Evolutionary conservation across 345 rosid species (phyloP).

Genomic region (Bruguiera sexangula): DNA sequence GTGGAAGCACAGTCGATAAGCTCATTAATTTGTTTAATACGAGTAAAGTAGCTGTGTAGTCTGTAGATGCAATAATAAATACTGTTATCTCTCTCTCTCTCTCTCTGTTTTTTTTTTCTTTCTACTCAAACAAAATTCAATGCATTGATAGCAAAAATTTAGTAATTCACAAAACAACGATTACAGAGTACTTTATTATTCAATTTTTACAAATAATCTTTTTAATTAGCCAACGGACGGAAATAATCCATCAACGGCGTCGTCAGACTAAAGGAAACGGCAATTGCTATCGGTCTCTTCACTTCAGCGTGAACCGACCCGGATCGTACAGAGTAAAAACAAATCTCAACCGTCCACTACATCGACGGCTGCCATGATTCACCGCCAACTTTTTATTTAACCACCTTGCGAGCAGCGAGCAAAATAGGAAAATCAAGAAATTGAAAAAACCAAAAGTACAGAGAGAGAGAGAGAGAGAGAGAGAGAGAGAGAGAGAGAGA

Average conservation of each 20-base stretch:
- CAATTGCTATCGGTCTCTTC: too few species aligned
- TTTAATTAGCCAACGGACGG: background rate
- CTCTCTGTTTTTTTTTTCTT: too few species aligned
- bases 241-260: constrained; percentile 12
- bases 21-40: too few species aligned
- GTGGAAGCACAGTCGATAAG: too few species aligned
- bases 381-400: constrained; percentile 20
- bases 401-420: background rate
- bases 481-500: constrained; percentile 13
- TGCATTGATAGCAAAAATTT: too few species aligned
- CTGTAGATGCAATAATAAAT: too few species aligned
- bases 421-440: constrained; percentile 1
- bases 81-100: too few species aligned
- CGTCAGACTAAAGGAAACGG: constrained; percentile 18
- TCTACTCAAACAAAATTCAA: too few species aligned
- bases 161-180: too few species aligned
- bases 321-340: constrained; percentile 3
- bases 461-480: constrained; percentile 14
- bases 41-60: too few species aligned
- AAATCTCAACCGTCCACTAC: constrained; percentile 38
- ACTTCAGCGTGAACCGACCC: too few species aligned
- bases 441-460: background rate
- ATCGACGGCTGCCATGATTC: constrained; percentile 33
- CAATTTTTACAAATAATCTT: background rate
- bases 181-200: background rate